Evolutionary conservation across 208 protist genomes (phyloP).

Genomic region (Dictyostelium gargantuum): DNA sequence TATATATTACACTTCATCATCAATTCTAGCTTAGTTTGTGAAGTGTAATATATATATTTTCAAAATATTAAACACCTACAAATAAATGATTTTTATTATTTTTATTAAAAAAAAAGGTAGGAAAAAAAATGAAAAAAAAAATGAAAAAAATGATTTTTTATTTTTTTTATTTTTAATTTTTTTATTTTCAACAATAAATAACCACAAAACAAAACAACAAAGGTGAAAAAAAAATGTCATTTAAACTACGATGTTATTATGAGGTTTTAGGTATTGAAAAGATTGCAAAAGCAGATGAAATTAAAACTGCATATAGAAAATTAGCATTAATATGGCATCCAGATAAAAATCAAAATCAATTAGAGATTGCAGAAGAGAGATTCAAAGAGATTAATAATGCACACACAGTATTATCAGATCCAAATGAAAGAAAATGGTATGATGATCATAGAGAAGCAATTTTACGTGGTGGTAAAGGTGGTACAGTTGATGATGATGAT

Average conservation of each 20-base stretch:
- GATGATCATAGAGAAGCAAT: constrained; percentile 81
- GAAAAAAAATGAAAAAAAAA: not conserved
- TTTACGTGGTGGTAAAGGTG: constrained; percentile 63
- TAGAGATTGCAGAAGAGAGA: constrained; percentile 57
- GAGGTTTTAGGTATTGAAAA: constrained; percentile 29
- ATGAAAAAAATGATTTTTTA: not conserved
- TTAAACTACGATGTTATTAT: constrained; percentile 37
- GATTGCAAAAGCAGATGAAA: not conserved
- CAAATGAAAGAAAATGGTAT: constrained; percentile 81
- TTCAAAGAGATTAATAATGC: constrained; percentile 82
- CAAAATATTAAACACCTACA: too few species aligned
- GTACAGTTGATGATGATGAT: constrained; percentile 53
- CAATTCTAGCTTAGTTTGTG: too few species aligned
- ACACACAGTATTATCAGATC: constrained; percentile 79
- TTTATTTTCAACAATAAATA: too few species aligned
- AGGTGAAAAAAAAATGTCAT: not conserved
- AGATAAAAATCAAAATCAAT: constrained; percentile 79
- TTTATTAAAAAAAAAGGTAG: not conserved
- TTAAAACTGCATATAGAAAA: constrained; percentile 57
- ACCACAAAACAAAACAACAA: too few species aligned
- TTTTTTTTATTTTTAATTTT: too few species aligned
- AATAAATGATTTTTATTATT: too few species aligned
- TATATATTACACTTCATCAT: too few species aligned
- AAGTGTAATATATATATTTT: too few species aligned
- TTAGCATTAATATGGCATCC: constrained; percentile 70